Evolutionary conservation across 2,329 filamentous ascomycete genomes (phyloP), one percentile per base, ranked within the genome.

Genomic region (Dryadomyces quercivorus): DNA sequence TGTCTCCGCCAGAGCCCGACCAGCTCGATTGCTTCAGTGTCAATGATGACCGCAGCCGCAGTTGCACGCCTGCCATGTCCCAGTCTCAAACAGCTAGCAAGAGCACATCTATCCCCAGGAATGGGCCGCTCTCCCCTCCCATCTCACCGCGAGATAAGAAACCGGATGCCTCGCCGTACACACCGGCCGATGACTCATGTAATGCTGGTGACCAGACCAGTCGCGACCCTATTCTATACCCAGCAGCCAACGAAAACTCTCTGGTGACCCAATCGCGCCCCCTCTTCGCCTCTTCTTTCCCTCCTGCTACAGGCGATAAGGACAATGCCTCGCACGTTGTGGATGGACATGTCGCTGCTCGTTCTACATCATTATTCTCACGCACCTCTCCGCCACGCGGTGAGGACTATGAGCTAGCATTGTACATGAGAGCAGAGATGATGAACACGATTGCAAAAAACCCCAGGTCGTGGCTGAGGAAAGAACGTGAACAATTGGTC

Each of bases 1-100:
- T 84, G 75, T 84, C 81, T 21, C 81, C 81, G 36, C 80, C 80
- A 21, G 80, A 82, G 42, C 70, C 70, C n/a, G 64, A 72, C 38
- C 73, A 71, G 50, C 66, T 71, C 43, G 79, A 83, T 59, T 78
- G 66, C 61, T 83, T 82, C 64, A 66, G 61, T 49, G 67, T 70
- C 43, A 56, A 26, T 34, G 51, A 43, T 10, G 54, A 58, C 52
- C 54, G 22, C 62, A 57, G 59, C 56, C 63, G 51, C 51, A 50
- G 31, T 21, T 18, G 31, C 47, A 55, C 20, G 13, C 47, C 36
- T 20, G 20, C 52, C 63, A 56, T 53, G 8, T 10, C 16, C 5
- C 42, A 18, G n/a, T 44, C 51, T 20, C n/a, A 34, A 26, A 2
- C 22, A 7, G 3, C 18, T 22, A 36, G 5, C 15, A 44, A 38